phyloP scores from a whole-genome alignment of 2,329 filamentous ascomycete genomes.

The Rhexocercosporidium sp. region DNA sequence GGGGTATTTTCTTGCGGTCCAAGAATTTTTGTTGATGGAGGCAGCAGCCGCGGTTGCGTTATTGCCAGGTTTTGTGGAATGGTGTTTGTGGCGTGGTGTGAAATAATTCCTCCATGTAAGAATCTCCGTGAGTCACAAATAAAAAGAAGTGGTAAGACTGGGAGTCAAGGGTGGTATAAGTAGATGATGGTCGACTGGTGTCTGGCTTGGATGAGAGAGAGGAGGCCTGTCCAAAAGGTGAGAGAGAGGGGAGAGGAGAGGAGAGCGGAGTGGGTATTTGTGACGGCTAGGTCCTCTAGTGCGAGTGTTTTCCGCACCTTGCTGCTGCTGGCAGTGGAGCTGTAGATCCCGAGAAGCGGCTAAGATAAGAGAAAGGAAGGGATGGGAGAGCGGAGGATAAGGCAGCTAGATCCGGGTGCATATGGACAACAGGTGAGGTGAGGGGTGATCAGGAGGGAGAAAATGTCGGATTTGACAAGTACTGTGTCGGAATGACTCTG shows the following conservation, averaged over 20 bases:
- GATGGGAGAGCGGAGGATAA: neutral
- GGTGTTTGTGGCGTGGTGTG: slow-evolving; percentile 24
- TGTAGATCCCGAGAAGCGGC: slow-evolving; percentile 7
- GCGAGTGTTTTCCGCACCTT: neutral
- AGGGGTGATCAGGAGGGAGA: neutral
- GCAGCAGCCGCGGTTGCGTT: slow-evolving; percentile 16
- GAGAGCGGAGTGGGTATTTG: neutral
- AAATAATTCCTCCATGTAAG: slow-evolving; percentile 28
- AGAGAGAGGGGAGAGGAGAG: neutral
- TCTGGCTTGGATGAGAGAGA: neutral
- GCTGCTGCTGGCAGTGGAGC: neutral
- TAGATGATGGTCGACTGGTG: neutral
- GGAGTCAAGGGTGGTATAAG: neutral
- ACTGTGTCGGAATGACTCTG: too few relatives aligned
- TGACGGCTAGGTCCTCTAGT: neutral
- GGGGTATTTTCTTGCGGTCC: slow-evolving; percentile 25
- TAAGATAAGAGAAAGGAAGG: slow-evolving; percentile 2
- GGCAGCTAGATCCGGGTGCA: slow-evolving; percentile 10
- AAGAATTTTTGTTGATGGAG: neutral
- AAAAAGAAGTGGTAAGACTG: neutral
- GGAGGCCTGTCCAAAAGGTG: neutral
- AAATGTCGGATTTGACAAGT: too few relatives aligned
- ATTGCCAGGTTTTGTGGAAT: slow-evolving; percentile 29
- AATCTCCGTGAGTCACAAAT: slow-evolving; percentile 20
- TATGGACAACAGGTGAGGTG: neutral